These are phyloP conservation scores for Exophiala oligosperma DNA, from an alignment of 2,329 filamentous ascomycete species.

Conservation along the genomic window DNA sequence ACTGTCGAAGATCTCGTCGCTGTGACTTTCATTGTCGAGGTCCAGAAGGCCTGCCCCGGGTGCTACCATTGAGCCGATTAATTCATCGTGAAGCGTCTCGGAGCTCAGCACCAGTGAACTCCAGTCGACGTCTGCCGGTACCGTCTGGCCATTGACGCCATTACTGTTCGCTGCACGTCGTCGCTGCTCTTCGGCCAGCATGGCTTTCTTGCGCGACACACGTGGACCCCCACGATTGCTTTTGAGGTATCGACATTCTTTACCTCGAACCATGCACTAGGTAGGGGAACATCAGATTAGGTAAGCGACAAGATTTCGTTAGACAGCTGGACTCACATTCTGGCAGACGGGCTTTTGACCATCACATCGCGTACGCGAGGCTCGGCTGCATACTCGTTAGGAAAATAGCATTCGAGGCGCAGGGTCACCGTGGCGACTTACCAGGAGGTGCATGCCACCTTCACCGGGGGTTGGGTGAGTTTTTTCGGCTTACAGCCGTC, in stretches of 20 bases:
- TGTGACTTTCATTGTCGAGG: not conserved
- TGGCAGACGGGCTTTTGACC: conserved; percentile 2
- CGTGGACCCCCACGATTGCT: conserved; percentile 15
- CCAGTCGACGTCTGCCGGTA: conserved; percentile 3
- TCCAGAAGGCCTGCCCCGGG: conserved; percentile 11
- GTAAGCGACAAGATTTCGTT: not conserved
- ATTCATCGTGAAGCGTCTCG: conserved; percentile 7
- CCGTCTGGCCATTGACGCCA: not conserved
- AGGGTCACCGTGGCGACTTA: not conserved
- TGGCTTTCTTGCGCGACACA: conserved; percentile 6
- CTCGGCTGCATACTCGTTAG: conserved; percentile 1
- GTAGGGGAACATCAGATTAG: not conserved
- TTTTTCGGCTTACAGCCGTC: not conserved
- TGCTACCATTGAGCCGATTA: conserved; percentile 12
- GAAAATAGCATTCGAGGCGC: not conserved
- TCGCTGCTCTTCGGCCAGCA: not conserved
- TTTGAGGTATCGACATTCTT: conserved; percentile 10
- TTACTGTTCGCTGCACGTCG: not conserved
- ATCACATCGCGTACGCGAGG: conserved; percentile 13
- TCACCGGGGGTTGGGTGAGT: conserved; percentile 5
- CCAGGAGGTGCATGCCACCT: conserved; percentile 13
- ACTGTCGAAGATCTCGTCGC: conserved; percentile 15
- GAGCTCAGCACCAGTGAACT: conserved; percentile 3
- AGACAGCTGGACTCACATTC: conserved; percentile 6
- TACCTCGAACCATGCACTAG: conserved; percentile 6